These are phyloP conservation scores for Colletotrichum camelliae DNA, from an alignment of 2,329 filamentous ascomycete species.

Conservation along the genomic window DNA sequence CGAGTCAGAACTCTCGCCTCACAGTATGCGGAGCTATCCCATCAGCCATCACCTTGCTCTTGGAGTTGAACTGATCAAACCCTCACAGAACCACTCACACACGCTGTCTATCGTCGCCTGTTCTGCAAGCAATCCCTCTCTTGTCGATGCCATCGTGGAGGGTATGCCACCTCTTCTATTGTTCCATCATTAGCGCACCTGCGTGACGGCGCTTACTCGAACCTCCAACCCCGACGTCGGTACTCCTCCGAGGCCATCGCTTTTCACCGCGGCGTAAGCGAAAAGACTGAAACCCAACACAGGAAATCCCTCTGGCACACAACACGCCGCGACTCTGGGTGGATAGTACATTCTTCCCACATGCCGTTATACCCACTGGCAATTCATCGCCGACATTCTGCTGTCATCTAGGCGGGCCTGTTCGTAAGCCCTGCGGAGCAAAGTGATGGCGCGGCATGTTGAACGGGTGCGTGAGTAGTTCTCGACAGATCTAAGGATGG, in stretches of 20 bases:
- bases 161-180: not conserved
- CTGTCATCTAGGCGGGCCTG: not conserved
- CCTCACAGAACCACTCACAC: not conserved
- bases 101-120: not conserved
- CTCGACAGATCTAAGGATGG: not conserved
- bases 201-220: not conserved
- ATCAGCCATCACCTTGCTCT: not conserved
- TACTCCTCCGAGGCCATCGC: not conserved
- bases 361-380: not conserved
- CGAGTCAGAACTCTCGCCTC: slow-evolving; percentile 7
- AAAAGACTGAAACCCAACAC: slow-evolving; percentile 7
- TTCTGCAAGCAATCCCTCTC: not conserved
- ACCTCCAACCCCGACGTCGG: not conserved
- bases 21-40: not conserved
- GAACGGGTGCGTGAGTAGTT: not conserved
- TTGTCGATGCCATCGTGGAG: not conserved
- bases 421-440: not conserved
- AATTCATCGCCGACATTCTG: not conserved
- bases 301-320: slow-evolving; percentile 16
- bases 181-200: not conserved
- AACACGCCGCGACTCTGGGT: not conserved
- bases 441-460: not conserved
- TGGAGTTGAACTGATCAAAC: not conserved
- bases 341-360: not conserved
- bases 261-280: not conserved